Evolutionary conservation across 2,329 filamentous ascomycete genomes (phyloP), one percentile per base, ranked within the genome.

Genomic region (Cladophialophora psammophila): DNA sequence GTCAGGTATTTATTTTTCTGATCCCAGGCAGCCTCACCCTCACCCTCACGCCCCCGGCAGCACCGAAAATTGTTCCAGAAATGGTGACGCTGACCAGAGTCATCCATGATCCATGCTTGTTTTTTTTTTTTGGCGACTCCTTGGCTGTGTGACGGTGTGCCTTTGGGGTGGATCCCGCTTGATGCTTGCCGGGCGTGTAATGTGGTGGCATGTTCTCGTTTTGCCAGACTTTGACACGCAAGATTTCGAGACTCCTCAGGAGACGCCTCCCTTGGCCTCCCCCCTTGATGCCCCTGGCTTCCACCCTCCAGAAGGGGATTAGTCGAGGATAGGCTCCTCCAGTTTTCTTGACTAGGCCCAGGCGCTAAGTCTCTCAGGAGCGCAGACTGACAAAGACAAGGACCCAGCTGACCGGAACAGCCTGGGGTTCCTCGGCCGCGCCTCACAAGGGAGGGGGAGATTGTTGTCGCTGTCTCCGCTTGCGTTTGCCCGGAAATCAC

Each of bases 31-130:
- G 63, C 54, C 45, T 61, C 59, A 52, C 18, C 45, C 26, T 26
- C 26, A 26, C 26, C 26, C 26, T 26, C 26, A 26, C 26, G 26
- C 2, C 60, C 65, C 68, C 60, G 63, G 63, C 53, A 56, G 26
- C 45, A 58, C 65, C 68, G 68, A 70, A 57, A 67, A 66, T 68
- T 70, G 66, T 68, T 70, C 68, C 68, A 70, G 66, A 70, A 69
- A 60, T 64, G 66, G 66, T 70, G 68, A 70, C 68, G 68, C 53
- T 26, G 60, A 42, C 45, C 63, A 68, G 62, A 70, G 65, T 70
- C 68, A 68, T 65, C 63, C 60, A 50, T 64, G 50, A 64, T 60
- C 32, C 40, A 26, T 26, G 26, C 26, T 26, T 26, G 2, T 26
- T 26, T 26, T 26, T 26, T 26, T 26, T 63, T 56, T 61, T 60